Evolutionary conservation across 352 stramenopile genomes (phyloP), one percentile per base, ranked within the genome.

Genomic region (Saprolegnia diclina): DNA sequence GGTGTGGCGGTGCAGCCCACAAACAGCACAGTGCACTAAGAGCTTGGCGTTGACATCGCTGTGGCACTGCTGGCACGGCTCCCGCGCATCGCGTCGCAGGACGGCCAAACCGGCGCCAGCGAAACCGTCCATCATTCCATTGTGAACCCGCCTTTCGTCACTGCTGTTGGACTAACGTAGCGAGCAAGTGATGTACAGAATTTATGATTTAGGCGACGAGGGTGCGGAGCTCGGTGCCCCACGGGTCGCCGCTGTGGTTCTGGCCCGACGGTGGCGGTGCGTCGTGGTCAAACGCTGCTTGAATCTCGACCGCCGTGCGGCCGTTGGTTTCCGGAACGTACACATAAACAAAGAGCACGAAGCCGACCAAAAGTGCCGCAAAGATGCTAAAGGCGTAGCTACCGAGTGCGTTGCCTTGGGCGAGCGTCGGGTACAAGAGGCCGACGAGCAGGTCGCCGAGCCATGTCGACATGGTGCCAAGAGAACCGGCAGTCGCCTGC

Each of bases 381-480:
- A 85, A 85, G 40, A 76, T 71, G 52, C 82, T 13, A 50, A 77
- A 85, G 13, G 67, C 68, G 35, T 77, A 65, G 48, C 80, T 59
- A 5, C 62, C 72, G 37, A 82, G 52, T 7, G 75, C 74, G 19
- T 52, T 72, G 38, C 71, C 72, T 56, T 76, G 73, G 7, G 76
- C 76, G 22, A 91, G 45, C 62, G 46, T 21, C 21, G 83, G 81
- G 69, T 82, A 91, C 26, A 65, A 71, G 19, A 90, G 65, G 4
- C 81, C 83, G 19, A 88, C 74, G 19, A 77, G 18, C 6, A 91
- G 67, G 61, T 83, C 85, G 61, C 67, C 79, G 13, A 75, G 46
- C 76, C 77, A 90, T 67, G 82, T 90, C 55, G 73, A 71, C 44
- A 79, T 77, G 21, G 85, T 79, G 56, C 76, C 77, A 44, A 88